Percentiles rank a stretch among this genome's conserved stretches.
These are phyloP conservation scores for Amanita rubescens DNA, from an alignment of 768 basidiomycete species.

Conservation along the genomic window DNA sequence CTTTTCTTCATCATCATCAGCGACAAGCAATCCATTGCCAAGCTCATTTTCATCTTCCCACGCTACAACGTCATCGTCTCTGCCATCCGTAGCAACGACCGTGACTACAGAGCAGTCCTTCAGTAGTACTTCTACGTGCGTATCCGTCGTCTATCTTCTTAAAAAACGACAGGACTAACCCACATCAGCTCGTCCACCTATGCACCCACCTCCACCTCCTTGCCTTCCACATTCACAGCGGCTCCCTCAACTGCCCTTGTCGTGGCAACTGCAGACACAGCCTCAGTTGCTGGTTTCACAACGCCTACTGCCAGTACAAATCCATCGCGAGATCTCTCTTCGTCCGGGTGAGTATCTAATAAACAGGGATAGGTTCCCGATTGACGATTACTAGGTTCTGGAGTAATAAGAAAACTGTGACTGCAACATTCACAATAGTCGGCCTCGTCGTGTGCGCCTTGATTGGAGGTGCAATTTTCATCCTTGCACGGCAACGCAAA, in stretches of 20 bases:
- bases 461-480: slow-evolving; percentile 15
- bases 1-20: background rate
- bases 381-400: slow-evolving; percentile 23
- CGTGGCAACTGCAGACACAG: background rate
- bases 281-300: background rate
- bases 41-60: slow-evolving; percentile 1
- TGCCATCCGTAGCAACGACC: background rate
- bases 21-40: background rate
- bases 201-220: background rate
- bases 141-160: too few species aligned
- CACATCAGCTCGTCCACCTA: too few species aligned
- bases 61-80: background rate
- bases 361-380: background rate
- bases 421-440: slow-evolving; percentile 26
- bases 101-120: background rate
- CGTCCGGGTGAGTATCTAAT: slow-evolving; percentile 10
- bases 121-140: background rate
- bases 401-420: slow-evolving; percentile 30
- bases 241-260: background rate
- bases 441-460: slow-evolving; percentile 21
- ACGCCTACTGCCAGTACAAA: background rate
- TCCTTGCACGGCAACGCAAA: slow-evolving; percentile 19
- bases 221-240: background rate
- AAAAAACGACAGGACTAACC: too few species aligned
- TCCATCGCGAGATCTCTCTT: slow-evolving; percentile 3